Percentiles rank a stretch among this genome's conserved stretches.
Conservation (phyloP, 1,284 basidiomycete genomes). For the Apiotrichum domesticum region DNA sequence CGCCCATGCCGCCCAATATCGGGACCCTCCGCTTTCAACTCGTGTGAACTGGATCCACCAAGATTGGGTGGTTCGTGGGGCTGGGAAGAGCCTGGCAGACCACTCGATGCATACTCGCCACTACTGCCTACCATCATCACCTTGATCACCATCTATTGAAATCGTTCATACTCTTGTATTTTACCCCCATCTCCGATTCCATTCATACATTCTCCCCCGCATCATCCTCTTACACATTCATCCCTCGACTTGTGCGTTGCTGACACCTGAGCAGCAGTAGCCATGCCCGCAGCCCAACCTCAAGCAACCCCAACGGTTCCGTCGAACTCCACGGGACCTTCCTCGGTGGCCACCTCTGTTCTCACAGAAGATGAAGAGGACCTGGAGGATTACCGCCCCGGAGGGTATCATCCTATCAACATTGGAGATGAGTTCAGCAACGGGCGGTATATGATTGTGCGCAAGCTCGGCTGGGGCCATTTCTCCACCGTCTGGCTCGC, state of each 20-base stretch:
- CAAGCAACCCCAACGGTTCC: conserved; percentile 9
- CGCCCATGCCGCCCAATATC: no score
- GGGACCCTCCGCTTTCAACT: no score
- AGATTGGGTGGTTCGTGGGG: no score
- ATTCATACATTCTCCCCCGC: no score
- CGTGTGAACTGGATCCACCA: no score
- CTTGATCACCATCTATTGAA: background rate
- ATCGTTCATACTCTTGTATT: background rate
- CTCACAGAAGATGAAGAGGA: conserved; percentile 49
- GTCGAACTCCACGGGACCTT: conserved; percentile 24
- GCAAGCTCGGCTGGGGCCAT: conserved; percentile 97
- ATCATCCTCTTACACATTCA: no score
- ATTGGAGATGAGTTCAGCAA: conserved; percentile 90
- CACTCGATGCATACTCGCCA: background rate
- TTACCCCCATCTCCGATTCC: no score
- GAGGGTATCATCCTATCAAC: conserved; percentile 92
- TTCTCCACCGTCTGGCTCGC: conserved; percentile 94
- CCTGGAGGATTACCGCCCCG: conserved; percentile 69
- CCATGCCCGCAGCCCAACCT: conserved; percentile 13
- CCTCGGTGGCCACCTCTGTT: conserved; percentile 39
- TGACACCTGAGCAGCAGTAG: background rate
- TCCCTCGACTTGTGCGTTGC: no score
- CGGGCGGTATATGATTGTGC: conserved; percentile 80
- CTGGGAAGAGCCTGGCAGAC: background rate
- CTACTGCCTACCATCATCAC: background rate